These are phyloP conservation scores for Alternaria arbusti DNA, from an alignment of 2,329 filamentous ascomycete species.

Conservation along the genomic window DNA sequence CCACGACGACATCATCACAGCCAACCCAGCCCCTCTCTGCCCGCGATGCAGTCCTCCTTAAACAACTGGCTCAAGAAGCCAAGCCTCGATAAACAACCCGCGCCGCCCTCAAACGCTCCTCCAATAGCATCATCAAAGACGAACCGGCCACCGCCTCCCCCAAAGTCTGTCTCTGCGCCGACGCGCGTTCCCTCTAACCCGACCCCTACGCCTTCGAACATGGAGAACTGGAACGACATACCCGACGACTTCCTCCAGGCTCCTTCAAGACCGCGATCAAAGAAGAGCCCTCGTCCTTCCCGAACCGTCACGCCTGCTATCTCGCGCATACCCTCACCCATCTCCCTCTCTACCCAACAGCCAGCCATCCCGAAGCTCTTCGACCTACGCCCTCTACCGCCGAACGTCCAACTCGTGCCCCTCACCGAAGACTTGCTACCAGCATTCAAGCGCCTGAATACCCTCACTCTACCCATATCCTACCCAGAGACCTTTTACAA, in stretches of 20 bases:
- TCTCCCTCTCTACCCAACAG: conserved; percentile 10
- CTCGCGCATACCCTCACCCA: conserved; percentile 25
- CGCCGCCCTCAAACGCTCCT: conserved; percentile 12
- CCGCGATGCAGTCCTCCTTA: conserved; percentile 53
- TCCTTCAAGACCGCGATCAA: conserved; percentile 29
- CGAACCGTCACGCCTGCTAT: conserved; percentile 23
- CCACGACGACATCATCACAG: neutral
- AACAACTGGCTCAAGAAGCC: conserved; percentile 57
- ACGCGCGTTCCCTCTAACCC: conserved; percentile 21
- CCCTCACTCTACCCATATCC: conserved; percentile 65
- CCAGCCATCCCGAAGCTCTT: conserved; percentile 25
- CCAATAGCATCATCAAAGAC: conserved; percentile 1
- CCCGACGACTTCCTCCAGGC: conserved; percentile 34
- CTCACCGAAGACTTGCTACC: conserved; percentile 62
- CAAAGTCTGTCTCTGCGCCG: conserved; percentile 26
- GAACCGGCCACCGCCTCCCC: conserved; percentile 25
- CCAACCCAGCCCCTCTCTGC: neutral
- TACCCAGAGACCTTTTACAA: conserved; percentile 68
- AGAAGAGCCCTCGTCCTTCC: conserved; percentile 34
- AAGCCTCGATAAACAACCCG: conserved; percentile 35
- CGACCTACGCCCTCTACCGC: conserved; percentile 46
- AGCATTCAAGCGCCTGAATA: conserved; percentile 63
- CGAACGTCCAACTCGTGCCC: conserved; percentile 61
- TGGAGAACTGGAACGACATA: conserved; percentile 40
- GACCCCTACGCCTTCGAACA: conserved; percentile 19